phyloP scores from a whole-genome alignment of 2,329 filamentous ascomycete genomes.

The Aspergillus sp. region DNA sequence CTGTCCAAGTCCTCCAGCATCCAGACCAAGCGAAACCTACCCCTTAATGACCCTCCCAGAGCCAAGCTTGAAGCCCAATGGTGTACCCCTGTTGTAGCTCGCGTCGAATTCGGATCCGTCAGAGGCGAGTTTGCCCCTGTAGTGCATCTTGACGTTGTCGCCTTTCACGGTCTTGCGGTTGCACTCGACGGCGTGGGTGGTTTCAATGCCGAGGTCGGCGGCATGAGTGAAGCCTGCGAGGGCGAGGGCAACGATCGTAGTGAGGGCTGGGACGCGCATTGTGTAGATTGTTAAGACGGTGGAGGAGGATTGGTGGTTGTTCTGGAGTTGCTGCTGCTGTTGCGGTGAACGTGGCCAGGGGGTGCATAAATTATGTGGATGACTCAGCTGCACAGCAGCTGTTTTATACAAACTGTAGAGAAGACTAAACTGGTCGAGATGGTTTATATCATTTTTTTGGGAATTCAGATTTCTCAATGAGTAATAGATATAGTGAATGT shows the following conservation, averaged over 20 bases:
- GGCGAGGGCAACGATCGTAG: conserved; percentile 38
- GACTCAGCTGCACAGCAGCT: not conserved
- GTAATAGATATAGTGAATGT: too few relatives aligned
- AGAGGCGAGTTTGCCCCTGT: conserved; percentile 74
- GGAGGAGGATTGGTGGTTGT: not conserved
- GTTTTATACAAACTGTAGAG: too few relatives aligned
- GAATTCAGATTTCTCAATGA: too few relatives aligned
- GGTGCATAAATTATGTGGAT: not conserved
- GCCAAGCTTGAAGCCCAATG: conserved; percentile 79
- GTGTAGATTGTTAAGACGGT: conserved; percentile 8
- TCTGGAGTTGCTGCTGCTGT: not conserved
- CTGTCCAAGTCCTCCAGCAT: not conserved
- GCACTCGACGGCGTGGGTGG: conserved; percentile 73
- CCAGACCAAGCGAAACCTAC: conserved; percentile 45
- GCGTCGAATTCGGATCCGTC: conserved; percentile 82
- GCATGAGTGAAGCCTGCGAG: conserved; percentile 52
- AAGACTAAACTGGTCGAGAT: too few relatives aligned
- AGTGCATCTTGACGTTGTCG: conserved; percentile 83
- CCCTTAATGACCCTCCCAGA: conserved; percentile 84
- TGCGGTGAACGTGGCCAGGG: not conserved
- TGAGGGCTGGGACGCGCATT: conserved; percentile 47
- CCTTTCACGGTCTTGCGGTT: conserved; percentile 73
- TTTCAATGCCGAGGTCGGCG: conserved; percentile 69
- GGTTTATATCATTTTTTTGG: too few relatives aligned
- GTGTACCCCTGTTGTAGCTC: conserved; percentile 71